Evolutionary conservation across 495 filamentous ascomycete species (phyloP).

Genomic region (Lepidopterella palustris): DNA sequence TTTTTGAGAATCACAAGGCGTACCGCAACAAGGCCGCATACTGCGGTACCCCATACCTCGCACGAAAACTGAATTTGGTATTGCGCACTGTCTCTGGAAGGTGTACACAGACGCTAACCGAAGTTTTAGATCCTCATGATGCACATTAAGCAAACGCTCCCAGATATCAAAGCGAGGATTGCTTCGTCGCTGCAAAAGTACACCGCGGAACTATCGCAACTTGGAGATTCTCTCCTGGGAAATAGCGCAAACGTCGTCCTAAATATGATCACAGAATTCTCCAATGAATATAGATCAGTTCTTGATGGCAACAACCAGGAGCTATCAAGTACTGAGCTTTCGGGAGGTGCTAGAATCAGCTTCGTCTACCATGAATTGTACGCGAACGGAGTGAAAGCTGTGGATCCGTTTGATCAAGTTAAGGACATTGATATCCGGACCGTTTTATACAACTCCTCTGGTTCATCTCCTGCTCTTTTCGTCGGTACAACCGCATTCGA

Average conservation of each 20-base stretch:
- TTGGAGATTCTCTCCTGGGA: slow-evolving; percentile 93
- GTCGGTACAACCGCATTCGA: slow-evolving; percentile 97
- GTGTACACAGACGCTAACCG: slow-evolving; percentile 13
- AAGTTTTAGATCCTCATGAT: slow-evolving; percentile 85
- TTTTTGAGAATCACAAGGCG: slow-evolving; percentile 97
- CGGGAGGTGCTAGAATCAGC: slow-evolving; percentile 95
- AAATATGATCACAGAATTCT: slow-evolving; percentile 98
- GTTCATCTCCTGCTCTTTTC: slow-evolving; percentile 93
- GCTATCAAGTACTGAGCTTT: slow-evolving; percentile 86
- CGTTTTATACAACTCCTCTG: slow-evolving; percentile 93
- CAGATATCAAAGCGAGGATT: slow-evolving; percentile 96
- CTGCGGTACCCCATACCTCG: slow-evolving; percentile 95
- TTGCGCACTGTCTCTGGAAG: slow-evolving; percentile 11
- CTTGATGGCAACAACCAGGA: slow-evolving; percentile 96
- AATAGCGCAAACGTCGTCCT: slow-evolving; percentile 94
- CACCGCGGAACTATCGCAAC: slow-evolving; percentile 64
- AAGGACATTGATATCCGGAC: slow-evolving; percentile 98
- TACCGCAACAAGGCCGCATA: slow-evolving; percentile 98
- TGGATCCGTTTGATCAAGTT: slow-evolving; percentile 95
- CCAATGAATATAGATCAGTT: slow-evolving; percentile 92
- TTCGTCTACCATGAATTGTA: slow-evolving; percentile 99
- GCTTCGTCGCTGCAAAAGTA: slow-evolving; percentile 90
- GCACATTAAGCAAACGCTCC: slow-evolving; percentile 99
- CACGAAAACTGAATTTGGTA: slow-evolving; percentile 90
- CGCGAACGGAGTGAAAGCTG: slow-evolving; percentile 94